Evolutionary conservation across 1,284 basidiomycete species (phyloP).

Genomic region (Pyrrhoderma lamaoense): DNA sequence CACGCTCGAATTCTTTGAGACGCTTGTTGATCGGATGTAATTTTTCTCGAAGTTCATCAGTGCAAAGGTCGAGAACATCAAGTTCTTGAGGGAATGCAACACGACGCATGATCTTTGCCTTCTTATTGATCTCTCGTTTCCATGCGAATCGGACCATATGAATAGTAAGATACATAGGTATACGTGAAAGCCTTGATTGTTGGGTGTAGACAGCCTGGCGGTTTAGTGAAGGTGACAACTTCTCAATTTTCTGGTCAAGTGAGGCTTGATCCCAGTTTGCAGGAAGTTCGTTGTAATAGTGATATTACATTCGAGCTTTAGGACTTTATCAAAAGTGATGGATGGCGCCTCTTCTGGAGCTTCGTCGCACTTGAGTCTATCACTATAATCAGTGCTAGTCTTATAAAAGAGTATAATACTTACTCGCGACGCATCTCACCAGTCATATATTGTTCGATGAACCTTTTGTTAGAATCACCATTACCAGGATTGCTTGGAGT

Average conservation of each 20-base stretch:
- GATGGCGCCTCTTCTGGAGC: conserved; percentile 72
- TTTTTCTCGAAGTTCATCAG: conserved; percentile 71
- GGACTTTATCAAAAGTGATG: conserved; percentile 61
- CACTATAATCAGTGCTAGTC: conserved; percentile 12
- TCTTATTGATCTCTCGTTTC: conserved; percentile 86
- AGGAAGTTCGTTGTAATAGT: conserved; percentile 82
- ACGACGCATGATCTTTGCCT: conserved; percentile 84
- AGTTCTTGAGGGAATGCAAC: conserved; percentile 70
- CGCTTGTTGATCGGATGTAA: conserved; percentile 65
- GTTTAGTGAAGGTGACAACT: conserved; percentile 73
- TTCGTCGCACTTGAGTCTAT: conserved; percentile 72
- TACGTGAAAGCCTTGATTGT: conserved; percentile 73
- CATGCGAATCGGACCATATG: conserved; percentile 97
- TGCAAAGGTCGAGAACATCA: conserved; percentile 79
- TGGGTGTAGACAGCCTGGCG: conserved; percentile 83
- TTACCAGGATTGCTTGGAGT: conserved; percentile 54
- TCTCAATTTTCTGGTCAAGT: conserved; percentile 81
- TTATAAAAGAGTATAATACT: conserved; percentile 27
- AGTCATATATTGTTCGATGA: conserved; percentile 83
- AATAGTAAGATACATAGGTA: conserved; percentile 81
- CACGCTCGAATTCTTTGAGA: conserved; percentile 76
- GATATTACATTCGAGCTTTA: conserved; percentile 95
- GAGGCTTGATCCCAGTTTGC: conserved; percentile 81
- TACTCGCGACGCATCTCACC: conserved; percentile 80
- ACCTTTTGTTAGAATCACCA: conserved; percentile 30